phyloP scores from a whole-genome alignment of 1,284 basidiomycete genomes.

The Macrocybe sp. region DNA sequence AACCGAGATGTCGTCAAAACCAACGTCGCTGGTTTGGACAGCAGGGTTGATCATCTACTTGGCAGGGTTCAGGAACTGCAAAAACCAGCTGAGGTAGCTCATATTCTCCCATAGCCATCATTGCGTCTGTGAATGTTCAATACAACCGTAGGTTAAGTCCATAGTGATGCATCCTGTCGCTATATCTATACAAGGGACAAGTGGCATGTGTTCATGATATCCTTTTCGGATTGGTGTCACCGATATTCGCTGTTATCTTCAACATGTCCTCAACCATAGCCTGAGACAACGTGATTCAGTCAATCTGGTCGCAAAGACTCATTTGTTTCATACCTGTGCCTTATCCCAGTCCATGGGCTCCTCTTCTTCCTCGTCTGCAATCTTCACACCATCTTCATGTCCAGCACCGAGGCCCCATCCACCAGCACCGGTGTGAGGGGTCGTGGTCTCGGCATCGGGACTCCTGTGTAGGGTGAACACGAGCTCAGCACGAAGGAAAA shows the following conservation, averaged over 20 bases:
- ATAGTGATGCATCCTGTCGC: background rate
- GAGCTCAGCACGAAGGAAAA: background rate
- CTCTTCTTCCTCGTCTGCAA: constrained; percentile 39
- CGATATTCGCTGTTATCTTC: constrained; percentile 36
- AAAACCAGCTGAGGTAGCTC: constrained; percentile 13
- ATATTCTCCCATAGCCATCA: background rate
- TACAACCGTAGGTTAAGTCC: background rate
- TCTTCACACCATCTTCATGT: constrained; percentile 37
- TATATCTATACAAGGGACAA: background rate
- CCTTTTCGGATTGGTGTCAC: background rate
- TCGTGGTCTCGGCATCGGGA: constrained; percentile 35
- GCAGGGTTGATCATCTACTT: constrained; percentile 52
- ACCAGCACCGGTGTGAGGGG: constrained; percentile 41
- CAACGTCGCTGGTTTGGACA: constrained; percentile 70
- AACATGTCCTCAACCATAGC: constrained; percentile 61
- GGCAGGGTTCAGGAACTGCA: constrained; percentile 42
- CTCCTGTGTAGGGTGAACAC: constrained; percentile 26
- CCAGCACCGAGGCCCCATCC: constrained; percentile 66
- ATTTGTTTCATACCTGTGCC: constrained; percentile 42
- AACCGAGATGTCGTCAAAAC: constrained; percentile 70
- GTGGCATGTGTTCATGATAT: background rate
- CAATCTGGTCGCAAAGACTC: background rate
- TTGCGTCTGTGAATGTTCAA: too few relatives aligned
- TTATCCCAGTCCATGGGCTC: constrained; percentile 58
- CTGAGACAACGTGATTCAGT: constrained; percentile 21